These are phyloP conservation scores for Kazachstania sp. DNA, from an alignment of 1,139 yeast genomes.

Conservation along the genomic window DNA sequence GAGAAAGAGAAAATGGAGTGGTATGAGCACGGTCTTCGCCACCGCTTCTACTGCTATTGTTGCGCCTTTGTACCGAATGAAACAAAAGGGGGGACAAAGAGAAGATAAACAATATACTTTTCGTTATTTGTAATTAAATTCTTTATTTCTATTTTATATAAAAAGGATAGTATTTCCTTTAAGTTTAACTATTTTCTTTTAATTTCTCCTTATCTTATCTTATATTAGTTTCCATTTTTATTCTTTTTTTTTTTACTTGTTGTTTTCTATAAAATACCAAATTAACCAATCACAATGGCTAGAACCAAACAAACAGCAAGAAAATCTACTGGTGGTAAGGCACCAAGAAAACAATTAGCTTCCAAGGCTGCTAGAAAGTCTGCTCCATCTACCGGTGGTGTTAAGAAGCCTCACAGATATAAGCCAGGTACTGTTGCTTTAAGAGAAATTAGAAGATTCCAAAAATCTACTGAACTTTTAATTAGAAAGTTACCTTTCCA, in stretches of 20 bases:
- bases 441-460: slow-evolving; percentile 99
- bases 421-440: slow-evolving; percentile 99
- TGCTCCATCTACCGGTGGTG: slow-evolving; percentile 97
- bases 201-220: not conserved
- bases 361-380: slow-evolving; percentile 99
- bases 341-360: slow-evolving; percentile 98
- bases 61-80: too few species aligned
- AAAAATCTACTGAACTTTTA: slow-evolving; percentile 92
- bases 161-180: not conserved
- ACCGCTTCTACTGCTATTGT: too few species aligned
- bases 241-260: not conserved
- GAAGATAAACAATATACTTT: too few species aligned
- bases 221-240: not conserved
- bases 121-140: not conserved
- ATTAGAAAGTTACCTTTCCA: slow-evolving; percentile 98
- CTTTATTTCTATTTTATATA: not conserved
- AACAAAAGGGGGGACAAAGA: too few species aligned
- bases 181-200: not conserved
- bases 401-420: slow-evolving; percentile 99
- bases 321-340: slow-evolving; percentile 99
- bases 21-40: too few species aligned
- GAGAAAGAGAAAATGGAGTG: too few species aligned
- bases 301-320: slow-evolving; percentile 99
- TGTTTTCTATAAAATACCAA: not conserved
- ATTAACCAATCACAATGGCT: slow-evolving; percentile 53